These are phyloP conservation scores for Dactylorhiza incarnata DNA, from an alignment of 106 monocot species.

Conservation along the genomic window DNA sequence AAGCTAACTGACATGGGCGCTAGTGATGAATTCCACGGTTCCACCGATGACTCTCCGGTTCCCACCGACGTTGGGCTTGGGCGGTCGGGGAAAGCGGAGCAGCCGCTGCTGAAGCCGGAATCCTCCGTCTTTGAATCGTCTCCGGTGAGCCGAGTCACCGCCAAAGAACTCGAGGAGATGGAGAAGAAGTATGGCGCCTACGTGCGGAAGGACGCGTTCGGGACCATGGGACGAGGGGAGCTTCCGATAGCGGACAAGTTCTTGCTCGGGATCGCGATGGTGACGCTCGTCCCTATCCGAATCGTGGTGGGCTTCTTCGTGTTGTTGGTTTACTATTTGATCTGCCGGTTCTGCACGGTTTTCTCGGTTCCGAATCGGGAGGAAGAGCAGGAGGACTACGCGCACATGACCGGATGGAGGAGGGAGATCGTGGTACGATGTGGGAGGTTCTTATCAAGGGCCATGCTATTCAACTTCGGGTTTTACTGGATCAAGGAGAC, in stretches of 20 bases:
- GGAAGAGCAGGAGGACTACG: constrained; percentile 49
- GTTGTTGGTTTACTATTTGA: constrained; percentile 56
- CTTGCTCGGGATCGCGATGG: constrained; percentile 44
- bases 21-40: neutral
- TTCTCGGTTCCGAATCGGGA: constrained; percentile 53
- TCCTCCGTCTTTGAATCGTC: neutral
- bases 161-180: neutral
- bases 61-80: neutral
- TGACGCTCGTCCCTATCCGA: constrained; percentile 72
- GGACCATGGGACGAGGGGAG: constrained; percentile 10
- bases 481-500: constrained; percentile 73
- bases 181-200: constrained; percentile 11
- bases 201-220: constrained; percentile 11
- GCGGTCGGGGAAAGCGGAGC: neutral
- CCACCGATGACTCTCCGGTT: neutral
- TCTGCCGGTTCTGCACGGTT: constrained; percentile 77
- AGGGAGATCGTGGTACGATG: constrained; percentile 45
- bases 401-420: constrained; percentile 70
- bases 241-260: constrained; percentile 39
- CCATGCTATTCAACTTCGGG: constrained; percentile 62
- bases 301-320: constrained; percentile 41
- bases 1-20: constrained; percentile 2
- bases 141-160: neutral
- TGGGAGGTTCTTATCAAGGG: constrained; percentile 52
- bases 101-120: constrained; percentile 1